phyloP scores from a whole-genome alignment of 2,329 filamentous ascomycete genomes.

The Aspergillus sp. region DNA sequence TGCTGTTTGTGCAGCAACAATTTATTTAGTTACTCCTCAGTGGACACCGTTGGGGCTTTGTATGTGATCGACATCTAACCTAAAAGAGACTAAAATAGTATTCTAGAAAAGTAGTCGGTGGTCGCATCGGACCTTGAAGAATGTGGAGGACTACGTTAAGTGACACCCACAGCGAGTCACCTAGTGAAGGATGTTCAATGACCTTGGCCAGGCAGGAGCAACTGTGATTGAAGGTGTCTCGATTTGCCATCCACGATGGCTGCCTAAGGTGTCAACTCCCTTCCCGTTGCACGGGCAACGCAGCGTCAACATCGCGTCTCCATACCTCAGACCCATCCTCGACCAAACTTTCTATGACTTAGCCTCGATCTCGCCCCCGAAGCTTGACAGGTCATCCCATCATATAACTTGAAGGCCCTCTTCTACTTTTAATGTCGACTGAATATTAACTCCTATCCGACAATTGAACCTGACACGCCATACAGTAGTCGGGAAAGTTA shows the following conservation, averaged over 20 bases:
- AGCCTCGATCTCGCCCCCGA: background rate
- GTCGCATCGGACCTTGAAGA: no score
- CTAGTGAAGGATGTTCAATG: no score
- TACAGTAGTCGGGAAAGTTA: background rate
- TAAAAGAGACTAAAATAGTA: background rate
- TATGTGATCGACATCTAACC: background rate
- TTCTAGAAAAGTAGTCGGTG: no score
- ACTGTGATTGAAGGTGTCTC: no score
- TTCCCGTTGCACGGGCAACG: conserved; percentile 23
- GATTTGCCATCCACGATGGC: background rate
- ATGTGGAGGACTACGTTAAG: no score
- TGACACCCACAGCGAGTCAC: no score
- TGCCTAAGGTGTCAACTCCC: conserved; percentile 14
- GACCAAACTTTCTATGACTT: background rate
- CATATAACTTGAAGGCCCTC: background rate
- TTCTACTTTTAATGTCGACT: background rate
- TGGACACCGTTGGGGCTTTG: background rate
- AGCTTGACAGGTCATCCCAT: background rate
- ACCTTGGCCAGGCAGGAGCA: no score
- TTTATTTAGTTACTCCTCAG: background rate
- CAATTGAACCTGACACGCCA: background rate
- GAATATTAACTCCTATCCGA: background rate
- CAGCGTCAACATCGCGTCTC: conserved; percentile 25
- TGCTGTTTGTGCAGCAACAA: no score
- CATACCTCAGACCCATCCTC: conserved; percentile 10